Evolutionary conservation across 1,284 basidiomycete species (phyloP).

Genomic region (Sporisorium reilianum): DNA sequence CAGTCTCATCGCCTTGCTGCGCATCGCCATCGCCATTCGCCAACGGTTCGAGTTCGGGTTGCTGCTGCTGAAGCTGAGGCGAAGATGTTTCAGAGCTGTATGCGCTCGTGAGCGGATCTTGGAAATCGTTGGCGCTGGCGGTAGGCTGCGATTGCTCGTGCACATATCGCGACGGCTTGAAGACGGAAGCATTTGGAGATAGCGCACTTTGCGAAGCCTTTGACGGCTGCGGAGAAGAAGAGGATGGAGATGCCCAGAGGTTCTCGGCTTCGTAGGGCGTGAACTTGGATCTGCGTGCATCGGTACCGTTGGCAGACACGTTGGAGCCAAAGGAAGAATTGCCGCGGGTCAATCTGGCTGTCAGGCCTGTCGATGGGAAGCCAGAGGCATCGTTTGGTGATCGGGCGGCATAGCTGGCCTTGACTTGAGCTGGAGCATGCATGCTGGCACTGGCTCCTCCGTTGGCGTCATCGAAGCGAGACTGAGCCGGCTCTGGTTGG

Average conservation of each 20-base stretch:
- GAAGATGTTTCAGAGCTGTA: constrained; percentile 16
- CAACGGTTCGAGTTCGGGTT: background rate
- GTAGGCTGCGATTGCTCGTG: constrained; percentile 7
- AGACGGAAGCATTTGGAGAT: constrained; percentile 35
- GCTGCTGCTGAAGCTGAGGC: background rate
- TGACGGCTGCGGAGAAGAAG: constrained; percentile 18
- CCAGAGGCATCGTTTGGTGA: constrained; percentile 22
- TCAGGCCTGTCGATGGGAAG: constrained; percentile 36
- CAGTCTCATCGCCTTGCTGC: constrained; percentile 2
- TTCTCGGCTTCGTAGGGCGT: constrained; percentile 35
- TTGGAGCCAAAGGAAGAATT: constrained; percentile 42
- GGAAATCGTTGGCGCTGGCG: constrained; percentile 16
- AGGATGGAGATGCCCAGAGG: constrained; percentile 31
- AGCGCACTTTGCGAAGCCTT: constrained; percentile 14
- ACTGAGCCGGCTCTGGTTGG: background rate
- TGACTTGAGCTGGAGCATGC: constrained; percentile 39
- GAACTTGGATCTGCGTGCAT: constrained; percentile 27
- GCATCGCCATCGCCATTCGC: background rate
- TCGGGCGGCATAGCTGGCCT: background rate
- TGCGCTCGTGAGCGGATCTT: constrained; percentile 33
- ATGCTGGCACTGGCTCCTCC: constrained; percentile 51
- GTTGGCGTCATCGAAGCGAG: constrained; percentile 28
- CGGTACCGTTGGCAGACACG: background rate
- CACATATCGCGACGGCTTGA: constrained; percentile 16
- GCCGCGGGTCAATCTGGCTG: constrained; percentile 26